Percentiles rank a stretch among this genome's conserved stretches.
phyloP scores from a whole-genome alignment of 441 rosid genomes.

The Pelargonium myrrhifolium region DNA sequence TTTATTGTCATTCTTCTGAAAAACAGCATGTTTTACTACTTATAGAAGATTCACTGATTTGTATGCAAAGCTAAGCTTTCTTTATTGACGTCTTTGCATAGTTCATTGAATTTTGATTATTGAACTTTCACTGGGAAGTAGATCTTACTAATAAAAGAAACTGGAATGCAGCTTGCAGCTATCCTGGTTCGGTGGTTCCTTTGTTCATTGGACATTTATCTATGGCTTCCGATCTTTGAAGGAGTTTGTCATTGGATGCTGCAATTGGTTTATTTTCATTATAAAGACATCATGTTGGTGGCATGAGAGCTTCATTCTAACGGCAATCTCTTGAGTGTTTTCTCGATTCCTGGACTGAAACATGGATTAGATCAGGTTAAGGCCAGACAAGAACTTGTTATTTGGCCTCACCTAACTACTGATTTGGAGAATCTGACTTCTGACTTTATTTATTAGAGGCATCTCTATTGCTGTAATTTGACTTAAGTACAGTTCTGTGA shows the following conservation, averaged over 20 bases:
- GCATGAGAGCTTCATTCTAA: conserved; percentile 15
- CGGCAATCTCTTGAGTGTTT: conserved; percentile 12
- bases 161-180: conserved; percentile 26
- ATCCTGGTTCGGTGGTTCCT: conserved; percentile 13
- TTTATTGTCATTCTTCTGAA: neutral
- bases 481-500: conserved; percentile 10
- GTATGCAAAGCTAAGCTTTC: conserved; percentile 1
- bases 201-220: conserved; percentile 13
- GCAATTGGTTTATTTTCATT: conserved; percentile 26
- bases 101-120: no score
- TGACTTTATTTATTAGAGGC: conserved; percentile 9
- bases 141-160: conserved; percentile 21
- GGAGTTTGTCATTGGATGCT: conserved; percentile 33
- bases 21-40: neutral
- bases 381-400: conserved; percentile 9
- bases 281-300: conserved; percentile 28
- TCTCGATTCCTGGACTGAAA: conserved; percentile 14
- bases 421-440: conserved; percentile 2
- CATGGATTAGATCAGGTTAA: conserved; percentile 23
- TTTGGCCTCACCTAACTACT: conserved; percentile 12
- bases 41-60: neutral
- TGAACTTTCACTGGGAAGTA: conserved; percentile 9
- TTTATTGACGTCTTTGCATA: neutral
- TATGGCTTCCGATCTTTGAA: conserved; percentile 16
- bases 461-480: conserved; percentile 7